Percentiles rank a stretch among this genome's conserved stretches.
These are phyloP conservation scores for Teratosphaeria gauchensis DNA, from an alignment of 2,329 filamentous ascomycete species.

Conservation along the genomic window DNA sequence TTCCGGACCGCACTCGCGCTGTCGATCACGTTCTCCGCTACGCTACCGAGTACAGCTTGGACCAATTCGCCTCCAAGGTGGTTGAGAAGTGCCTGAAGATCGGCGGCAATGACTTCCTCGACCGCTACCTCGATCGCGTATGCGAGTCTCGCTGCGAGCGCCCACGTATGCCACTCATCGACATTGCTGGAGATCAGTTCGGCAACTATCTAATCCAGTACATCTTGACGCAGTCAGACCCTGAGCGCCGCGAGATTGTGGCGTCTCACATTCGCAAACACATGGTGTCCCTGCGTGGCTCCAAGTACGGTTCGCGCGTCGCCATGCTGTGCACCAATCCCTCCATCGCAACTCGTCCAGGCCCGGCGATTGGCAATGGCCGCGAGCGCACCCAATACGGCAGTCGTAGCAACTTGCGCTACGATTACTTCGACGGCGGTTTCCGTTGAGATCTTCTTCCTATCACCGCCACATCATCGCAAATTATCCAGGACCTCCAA, in stretches of 20 bases:
- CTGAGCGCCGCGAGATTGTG: conserved; percentile 86
- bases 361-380: conserved; percentile 59
- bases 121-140: conserved; percentile 85
- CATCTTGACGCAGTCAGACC: conserved; percentile 78
- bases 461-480: background rate
- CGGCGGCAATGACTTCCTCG: conserved; percentile 78
- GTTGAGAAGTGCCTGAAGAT: conserved; percentile 99
- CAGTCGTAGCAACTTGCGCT: conserved; percentile 8
- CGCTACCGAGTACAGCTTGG: conserved; percentile 94
- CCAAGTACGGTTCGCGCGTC: conserved; percentile 95
- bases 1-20: conserved; percentile 82
- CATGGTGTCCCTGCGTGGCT: conserved; percentile 96
- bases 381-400: background rate
- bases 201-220: conserved; percentile 98
- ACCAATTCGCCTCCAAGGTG: conserved; percentile 97
- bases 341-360: conserved; percentile 76
- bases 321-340: conserved; percentile 99
- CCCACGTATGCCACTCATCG: conserved; percentile 91
- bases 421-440: conserved; percentile 12
- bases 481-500: background rate
- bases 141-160: conserved; percentile 85
- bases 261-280: conserved; percentile 92
- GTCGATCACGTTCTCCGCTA: conserved; percentile 92
- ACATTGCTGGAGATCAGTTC: conserved; percentile 97
- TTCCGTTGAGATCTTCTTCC: background rate